These are phyloP conservation scores for Boletus vinaceobasis DNA, from an alignment of 768 basidiomycete genomes.

Conservation along the genomic window DNA sequence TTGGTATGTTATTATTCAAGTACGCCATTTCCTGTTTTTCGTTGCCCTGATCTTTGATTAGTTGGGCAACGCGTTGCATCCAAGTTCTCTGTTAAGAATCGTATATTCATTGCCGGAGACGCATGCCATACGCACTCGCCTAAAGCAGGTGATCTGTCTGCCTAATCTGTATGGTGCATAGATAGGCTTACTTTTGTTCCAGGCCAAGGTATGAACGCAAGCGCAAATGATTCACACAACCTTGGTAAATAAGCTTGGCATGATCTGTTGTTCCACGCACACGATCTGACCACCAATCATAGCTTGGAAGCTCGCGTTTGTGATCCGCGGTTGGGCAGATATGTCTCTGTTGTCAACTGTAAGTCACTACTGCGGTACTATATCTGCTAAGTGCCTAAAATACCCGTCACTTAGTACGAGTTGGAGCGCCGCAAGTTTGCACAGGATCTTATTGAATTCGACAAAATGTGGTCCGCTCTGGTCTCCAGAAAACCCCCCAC, in stretches of 20 bases:
- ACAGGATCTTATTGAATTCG: conserved; percentile 51
- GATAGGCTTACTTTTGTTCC: conserved; percentile 16
- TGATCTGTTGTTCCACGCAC: neutral
- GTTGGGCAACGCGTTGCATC: conserved; percentile 58
- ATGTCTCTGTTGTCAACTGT: conserved; percentile 46
- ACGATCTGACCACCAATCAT: neutral
- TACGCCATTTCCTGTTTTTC: neutral
- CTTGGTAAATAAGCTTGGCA: conserved; percentile 35
- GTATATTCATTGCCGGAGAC: conserved; percentile 57
- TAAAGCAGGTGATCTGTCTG: conserved; percentile 34
- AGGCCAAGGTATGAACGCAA: conserved; percentile 55
- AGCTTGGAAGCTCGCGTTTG: conserved; percentile 54
- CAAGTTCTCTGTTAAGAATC: conserved; percentile 42
- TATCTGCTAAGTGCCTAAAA: neutral
- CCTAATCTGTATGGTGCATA: neutral
- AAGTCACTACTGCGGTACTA: conserved; percentile 9
- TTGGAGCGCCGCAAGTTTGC: conserved; percentile 52
- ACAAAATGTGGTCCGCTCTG: conserved; percentile 47
- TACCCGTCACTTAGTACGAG: conserved; percentile 39
- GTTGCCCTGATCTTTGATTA: conserved; percentile 10
- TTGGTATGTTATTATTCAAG: conserved; percentile 31
- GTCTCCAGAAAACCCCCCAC: conserved; percentile 51
- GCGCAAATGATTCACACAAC: conserved; percentile 53
- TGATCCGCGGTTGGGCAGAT: conserved; percentile 46
- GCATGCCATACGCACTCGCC: conserved; percentile 48